Percentiles rank a stretch among this genome's conserved stretches.
Conservation (phyloP, 345 rosid species). For the Anastatica hierochuntica region DNA sequence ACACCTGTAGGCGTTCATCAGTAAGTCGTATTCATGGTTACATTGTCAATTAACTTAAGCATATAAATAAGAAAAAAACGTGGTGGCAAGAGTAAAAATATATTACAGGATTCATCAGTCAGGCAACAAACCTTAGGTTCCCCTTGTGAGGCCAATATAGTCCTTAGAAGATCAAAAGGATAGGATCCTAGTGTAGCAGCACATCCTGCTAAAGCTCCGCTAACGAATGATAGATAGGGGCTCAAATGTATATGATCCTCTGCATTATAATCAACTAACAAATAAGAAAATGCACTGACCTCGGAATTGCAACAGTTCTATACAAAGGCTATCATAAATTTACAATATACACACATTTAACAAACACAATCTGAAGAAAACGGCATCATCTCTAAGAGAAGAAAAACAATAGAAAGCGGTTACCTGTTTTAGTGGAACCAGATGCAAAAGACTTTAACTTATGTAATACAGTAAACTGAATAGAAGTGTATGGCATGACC, state of each 20-base stretch:
- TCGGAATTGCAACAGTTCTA: background rate
- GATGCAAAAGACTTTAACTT: conserved; percentile 68
- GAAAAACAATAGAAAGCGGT: background rate
- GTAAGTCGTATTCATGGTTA: conserved; percentile 6
- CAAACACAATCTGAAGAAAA: too few species aligned
- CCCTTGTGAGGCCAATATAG: conserved; percentile 91
- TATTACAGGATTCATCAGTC: background rate
- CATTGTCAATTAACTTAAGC: background rate
- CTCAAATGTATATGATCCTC: conserved; percentile 80
- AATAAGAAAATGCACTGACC: background rate
- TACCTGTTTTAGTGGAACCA: conserved; percentile 89
- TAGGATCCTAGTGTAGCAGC: conserved; percentile 97
- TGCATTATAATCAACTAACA: conserved; percentile 31
- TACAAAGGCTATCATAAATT: background rate
- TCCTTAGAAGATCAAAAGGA: conserved; percentile 92
- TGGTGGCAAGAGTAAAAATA: background rate
- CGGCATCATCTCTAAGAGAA: too few species aligned
- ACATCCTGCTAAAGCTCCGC: conserved; percentile 92
- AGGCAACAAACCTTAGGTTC: conserved; percentile 72
- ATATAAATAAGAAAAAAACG: background rate
- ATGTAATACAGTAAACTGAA: conserved; percentile 81
- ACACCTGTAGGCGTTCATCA: conserved; percentile 41
- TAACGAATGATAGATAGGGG: conserved; percentile 69
- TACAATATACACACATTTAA: too few species aligned
- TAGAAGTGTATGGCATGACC: conserved; percentile 96